Evolutionary conservation across 495 filamentous ascomycete genomes (phyloP), one percentile per base, ranked within the genome.

Genomic region (Sporormia fimetaria): DNA sequence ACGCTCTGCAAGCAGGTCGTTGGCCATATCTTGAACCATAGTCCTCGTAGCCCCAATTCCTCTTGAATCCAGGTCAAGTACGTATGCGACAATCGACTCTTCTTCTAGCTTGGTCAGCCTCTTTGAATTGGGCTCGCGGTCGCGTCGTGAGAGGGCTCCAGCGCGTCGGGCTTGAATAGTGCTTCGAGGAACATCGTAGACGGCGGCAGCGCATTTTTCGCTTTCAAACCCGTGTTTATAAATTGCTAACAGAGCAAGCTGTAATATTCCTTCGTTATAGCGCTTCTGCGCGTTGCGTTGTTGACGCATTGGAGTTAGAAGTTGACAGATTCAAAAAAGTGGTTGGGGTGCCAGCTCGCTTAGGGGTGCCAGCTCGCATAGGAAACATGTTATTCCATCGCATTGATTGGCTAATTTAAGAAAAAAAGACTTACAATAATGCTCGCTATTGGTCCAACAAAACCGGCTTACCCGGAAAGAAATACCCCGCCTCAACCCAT

Each of bases 71-170:
- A 41, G 27, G 17, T 41, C 17, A 4, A 41, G 38, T 31, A 41
- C 33, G 24, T 41, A 33, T 20, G 7, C 12, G 17, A 41, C 38
- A 41, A 41, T 33, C 11, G 23, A 24, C 38, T 41, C 38, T 27
- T 41, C 38, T 33, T 33, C 26, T 14, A 41, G 28, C 38, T 6
- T 33, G 20, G 38, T 41, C 14, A 33, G 26, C 17, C 17, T 41
- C 26, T 41, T 41, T 33, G 26, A 41, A 16, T 41, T 41, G 12
- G 10, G 38, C 25, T 34, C 38, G 23, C 38, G 33, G 33, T 41
- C 38, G 26, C 17, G 38, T 41, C 38, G 38, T 33, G 38, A n/a
- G 25, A 5, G 11, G 6, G 28, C 25, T 41, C 38, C 26, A 33
- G 38, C 38, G 38, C 38, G 38, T 41, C 27, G 38, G 9, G 26